Percentiles rank a stretch among this genome's conserved stretches.
These are phyloP conservation scores for Solanum virginianum DNA, from an alignment of 257 asterid species.

Conservation along the genomic window DNA sequence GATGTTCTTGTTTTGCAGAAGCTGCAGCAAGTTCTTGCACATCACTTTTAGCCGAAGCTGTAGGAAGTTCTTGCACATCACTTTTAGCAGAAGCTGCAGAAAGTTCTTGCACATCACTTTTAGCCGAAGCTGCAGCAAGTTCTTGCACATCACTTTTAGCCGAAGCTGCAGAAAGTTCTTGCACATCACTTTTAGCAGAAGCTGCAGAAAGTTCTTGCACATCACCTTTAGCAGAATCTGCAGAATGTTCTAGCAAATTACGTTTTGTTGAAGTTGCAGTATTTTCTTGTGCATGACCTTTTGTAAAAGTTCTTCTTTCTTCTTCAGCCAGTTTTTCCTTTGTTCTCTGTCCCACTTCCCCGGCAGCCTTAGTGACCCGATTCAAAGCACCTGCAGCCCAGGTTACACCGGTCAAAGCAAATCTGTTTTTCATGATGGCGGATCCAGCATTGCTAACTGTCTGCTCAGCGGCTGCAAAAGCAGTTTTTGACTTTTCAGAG, in stretches of 20 bases:
- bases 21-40: neutral
- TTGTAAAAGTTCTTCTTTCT: slow-evolving; percentile 24
- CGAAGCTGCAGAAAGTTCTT: neutral
- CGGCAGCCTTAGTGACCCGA: slow-evolving; percentile 45
- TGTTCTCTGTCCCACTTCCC: slow-evolving; percentile 53
- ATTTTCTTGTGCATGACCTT: slow-evolving; percentile 15
- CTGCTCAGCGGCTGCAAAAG: slow-evolving; percentile 50
- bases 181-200: neutral
- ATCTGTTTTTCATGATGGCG: slow-evolving; percentile 50
- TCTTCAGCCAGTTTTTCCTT: slow-evolving; percentile 45
- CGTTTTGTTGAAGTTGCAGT: neutral
- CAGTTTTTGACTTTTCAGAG: slow-evolving; percentile 49
- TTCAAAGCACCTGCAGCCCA: slow-evolving; percentile 60
- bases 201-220: neutral
- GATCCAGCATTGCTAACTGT: slow-evolving; percentile 47
- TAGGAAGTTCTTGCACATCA: neutral
- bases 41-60: neutral
- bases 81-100: neutral
- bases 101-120: neutral
- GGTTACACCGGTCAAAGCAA: slow-evolving; percentile 39
- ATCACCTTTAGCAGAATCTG: neutral
- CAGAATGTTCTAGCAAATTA: neutral
- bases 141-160: neutral
- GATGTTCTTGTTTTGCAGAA: neutral
- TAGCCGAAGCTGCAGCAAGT: neutral